A percentile compares a stretch with the other conserved stretches of the same genome.
phyloP scores from a whole-genome alignment of 805 yeast species.

The Hanseniaspora meyeri region DNA sequence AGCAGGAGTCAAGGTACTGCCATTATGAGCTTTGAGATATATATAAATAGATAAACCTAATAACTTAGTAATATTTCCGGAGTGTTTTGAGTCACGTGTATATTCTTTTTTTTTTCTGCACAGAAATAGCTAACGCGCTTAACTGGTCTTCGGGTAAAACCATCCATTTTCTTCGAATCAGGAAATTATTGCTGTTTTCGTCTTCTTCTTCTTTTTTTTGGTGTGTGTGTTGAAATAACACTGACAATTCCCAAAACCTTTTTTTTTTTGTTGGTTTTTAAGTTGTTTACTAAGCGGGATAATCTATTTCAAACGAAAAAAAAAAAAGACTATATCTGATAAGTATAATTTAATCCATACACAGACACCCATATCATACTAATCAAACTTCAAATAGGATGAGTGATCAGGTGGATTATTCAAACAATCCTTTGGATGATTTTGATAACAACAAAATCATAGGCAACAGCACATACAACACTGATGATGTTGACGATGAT shows the following conservation, averaged over 20 bases:
- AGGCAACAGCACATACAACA: neutral
- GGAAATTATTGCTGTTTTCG: neutral
- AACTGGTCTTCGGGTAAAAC: too few species aligned
- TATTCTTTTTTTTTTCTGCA: too few species aligned
- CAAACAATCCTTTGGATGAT: neutral
- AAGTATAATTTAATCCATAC: too few species aligned
- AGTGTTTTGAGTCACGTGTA: too few species aligned
- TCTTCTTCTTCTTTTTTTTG: neutral
- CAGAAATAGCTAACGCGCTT: too few species aligned
- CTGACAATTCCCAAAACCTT: neutral
- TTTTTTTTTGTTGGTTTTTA: neutral
- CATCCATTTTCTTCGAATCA: neutral
- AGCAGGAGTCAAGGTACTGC: conserved; percentile 58
- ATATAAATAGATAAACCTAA: too few species aligned
- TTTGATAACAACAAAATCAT: neutral
- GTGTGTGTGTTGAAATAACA: neutral
- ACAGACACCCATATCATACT: too few species aligned
- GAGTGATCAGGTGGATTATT: neutral
- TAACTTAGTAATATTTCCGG: too few species aligned
- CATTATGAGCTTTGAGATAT: conserved; percentile 33
- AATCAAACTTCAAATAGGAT: neutral
- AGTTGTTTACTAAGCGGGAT: too few species aligned
- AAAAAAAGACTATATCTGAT: neutral
- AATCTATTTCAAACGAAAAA: too few species aligned
- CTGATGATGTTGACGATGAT: conserved; percentile 12